A percentile compares a stretch with the other conserved stretches of the same genome.
These are phyloP conservation scores for Ceratocystis eucalypticola DNA, from an alignment of 2,329 filamentous ascomycete species.

Conservation along the genomic window DNA sequence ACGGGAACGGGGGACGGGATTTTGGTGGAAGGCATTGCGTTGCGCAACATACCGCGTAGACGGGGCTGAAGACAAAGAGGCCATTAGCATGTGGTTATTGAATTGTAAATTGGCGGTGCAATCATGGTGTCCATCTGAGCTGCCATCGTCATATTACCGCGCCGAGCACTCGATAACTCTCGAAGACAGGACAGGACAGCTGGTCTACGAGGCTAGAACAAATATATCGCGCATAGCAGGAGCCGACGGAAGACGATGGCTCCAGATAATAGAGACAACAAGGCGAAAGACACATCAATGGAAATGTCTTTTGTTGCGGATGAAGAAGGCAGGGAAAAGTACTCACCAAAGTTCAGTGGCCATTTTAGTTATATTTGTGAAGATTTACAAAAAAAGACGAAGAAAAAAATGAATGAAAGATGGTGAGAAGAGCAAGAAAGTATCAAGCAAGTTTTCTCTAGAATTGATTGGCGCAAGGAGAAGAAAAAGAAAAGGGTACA, in stretches of 20 bases:
- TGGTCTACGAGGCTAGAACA: too few species aligned
- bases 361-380: constrained; percentile 45
- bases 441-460: background rate
- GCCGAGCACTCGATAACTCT: too few species aligned
- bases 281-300: background rate
- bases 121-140: background rate
- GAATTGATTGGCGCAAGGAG: background rate
- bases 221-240: too few species aligned
- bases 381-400: constrained; percentile 19
- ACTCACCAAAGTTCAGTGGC: constrained; percentile 71
- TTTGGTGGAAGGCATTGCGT: constrained; percentile 14
- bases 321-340: constrained; percentile 25
- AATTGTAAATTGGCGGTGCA: background rate
- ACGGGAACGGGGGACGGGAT: too few species aligned
- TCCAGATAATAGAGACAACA: background rate
- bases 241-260: background rate
- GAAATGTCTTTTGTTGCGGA: constrained; percentile 21
- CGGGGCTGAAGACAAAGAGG: constrained; percentile 50
- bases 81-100: constrained; percentile 9
- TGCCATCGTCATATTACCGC: too few species aligned
- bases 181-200: too few species aligned
- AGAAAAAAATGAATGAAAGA: constrained; percentile 8
- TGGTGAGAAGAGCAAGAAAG: background rate
- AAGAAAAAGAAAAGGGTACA: constrained; percentile 2
- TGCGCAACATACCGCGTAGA: constrained; percentile 82